A percentile compares a stretch with the other conserved stretches of the same genome.
Conservation (phyloP, 306 rosid genomes). For the Vicia faba region DNA sequence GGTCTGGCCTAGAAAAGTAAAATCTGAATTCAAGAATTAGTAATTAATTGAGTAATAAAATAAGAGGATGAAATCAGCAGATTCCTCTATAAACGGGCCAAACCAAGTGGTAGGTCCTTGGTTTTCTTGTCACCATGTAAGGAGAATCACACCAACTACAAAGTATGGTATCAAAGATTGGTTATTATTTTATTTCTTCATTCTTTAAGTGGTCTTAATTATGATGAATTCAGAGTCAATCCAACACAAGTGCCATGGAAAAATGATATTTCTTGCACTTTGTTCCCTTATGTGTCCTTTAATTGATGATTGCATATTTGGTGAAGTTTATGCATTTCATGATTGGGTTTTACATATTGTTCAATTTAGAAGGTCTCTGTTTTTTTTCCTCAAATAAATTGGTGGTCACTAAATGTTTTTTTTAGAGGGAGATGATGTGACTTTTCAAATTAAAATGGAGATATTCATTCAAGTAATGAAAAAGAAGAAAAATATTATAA, state of each 20-base stretch:
- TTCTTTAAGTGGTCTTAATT: slow-evolving; percentile 39
- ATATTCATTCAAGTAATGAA: no score
- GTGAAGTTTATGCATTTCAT: slow-evolving; percentile 15
- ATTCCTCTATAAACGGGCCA: slow-evolving; percentile 65
- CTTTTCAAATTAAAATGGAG: no score
- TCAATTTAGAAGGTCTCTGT: not conserved
- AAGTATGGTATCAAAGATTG: slow-evolving; percentile 47
- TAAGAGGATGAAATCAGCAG: slow-evolving; percentile 59
- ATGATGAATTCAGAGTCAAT: slow-evolving; percentile 41
- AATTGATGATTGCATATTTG: slow-evolving; percentile 2
- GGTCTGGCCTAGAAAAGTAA: slow-evolving; percentile 30
- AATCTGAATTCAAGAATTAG: slow-evolving; percentile 14
- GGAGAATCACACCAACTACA: slow-evolving; percentile 56
- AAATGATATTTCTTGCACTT: not conserved
- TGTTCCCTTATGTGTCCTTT: not conserved
- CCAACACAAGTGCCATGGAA: slow-evolving; percentile 38
- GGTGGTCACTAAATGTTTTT: no score
- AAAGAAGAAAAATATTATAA: no score
- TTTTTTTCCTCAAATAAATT: not conserved
- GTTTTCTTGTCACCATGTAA: slow-evolving; percentile 51
- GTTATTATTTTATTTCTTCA: slow-evolving; percentile 41
- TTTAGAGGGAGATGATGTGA: no score
- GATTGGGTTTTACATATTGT: slow-evolving; percentile 7
- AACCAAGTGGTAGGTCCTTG: slow-evolving; percentile 37
- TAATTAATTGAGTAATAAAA: not conserved